Evolutionary conservation across 805 yeast species (phyloP).

Genomic region (Danielia oregonensis): DNA sequence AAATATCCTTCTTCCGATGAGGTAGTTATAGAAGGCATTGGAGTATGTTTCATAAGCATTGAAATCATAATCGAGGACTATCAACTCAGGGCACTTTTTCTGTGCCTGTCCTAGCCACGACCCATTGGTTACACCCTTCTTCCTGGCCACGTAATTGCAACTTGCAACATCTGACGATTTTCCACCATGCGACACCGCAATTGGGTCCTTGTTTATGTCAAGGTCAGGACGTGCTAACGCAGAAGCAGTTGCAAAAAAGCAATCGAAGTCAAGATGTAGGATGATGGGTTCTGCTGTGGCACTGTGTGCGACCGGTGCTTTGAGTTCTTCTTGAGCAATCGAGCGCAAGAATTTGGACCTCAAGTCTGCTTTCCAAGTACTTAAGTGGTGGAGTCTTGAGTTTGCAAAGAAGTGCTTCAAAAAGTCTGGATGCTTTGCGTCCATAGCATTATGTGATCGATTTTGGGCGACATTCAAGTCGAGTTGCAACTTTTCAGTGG

Average conservation of each 20-base stretch:
- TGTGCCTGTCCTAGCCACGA: slow-evolving; percentile 81
- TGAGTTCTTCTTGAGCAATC: slow-evolving; percentile 18
- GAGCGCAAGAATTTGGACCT: slow-evolving; percentile 58
- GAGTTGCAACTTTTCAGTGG: neutral
- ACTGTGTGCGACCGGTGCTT: slow-evolving; percentile 2
- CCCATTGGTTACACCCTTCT: slow-evolving; percentile 77
- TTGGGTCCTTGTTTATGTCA: slow-evolving; percentile 47
- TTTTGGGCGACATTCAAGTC: neutral
- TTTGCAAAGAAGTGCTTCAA: slow-evolving; percentile 67
- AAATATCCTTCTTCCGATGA: slow-evolving; percentile 44
- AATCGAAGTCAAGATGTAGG: slow-evolving; percentile 88
- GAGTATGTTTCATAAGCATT: slow-evolving; percentile 67
- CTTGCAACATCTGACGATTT: slow-evolving; percentile 78
- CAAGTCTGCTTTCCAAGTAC: slow-evolving; percentile 80
- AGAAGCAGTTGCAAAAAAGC: slow-evolving; percentile 88
- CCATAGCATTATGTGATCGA: slow-evolving; percentile 20
- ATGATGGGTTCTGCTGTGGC: slow-evolving; percentile 32
- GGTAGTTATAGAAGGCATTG: slow-evolving; percentile 55
- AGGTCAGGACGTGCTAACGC: slow-evolving; percentile 53
- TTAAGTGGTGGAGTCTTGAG: slow-evolving; percentile 84
- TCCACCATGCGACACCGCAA: slow-evolving; percentile 62
- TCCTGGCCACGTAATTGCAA: slow-evolving; percentile 84
- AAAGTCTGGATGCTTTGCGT: slow-evolving; percentile 77
- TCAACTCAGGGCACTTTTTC: slow-evolving; percentile 60
- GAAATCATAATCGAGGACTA: slow-evolving; percentile 69